phyloP scores from a whole-genome alignment of 2,329 filamentous ascomycete species.

The Blastomyces silverae region DNA sequence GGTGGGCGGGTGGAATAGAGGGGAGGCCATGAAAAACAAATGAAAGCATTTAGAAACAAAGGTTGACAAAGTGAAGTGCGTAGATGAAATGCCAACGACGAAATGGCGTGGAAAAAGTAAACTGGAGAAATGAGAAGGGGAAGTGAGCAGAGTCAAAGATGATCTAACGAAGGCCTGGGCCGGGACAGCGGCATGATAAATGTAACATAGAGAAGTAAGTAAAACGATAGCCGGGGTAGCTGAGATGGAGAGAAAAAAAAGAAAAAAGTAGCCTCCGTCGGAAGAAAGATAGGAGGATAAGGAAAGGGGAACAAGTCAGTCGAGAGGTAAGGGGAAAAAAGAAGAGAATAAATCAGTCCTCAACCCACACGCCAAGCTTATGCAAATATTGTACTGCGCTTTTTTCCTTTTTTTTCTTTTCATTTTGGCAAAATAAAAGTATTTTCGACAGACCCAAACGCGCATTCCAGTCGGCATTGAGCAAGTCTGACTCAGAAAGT shows the following conservation, averaged over 20 bases:
- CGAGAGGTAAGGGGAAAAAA: neutral
- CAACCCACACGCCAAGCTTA: slow-evolving; percentile 7
- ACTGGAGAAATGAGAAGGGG: neutral
- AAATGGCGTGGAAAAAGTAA: neutral
- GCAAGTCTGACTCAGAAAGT: neutral
- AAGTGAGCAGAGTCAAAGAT: neutral
- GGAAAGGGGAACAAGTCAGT: neutral
- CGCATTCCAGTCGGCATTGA: neutral
- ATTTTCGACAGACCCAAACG: neutral
- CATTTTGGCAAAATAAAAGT: slow-evolving; percentile 2
- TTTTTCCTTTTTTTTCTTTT: slow-evolving; percentile 1
- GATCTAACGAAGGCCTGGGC: neutral
- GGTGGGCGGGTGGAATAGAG: slow-evolving; percentile 1
- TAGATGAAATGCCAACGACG: neutral
- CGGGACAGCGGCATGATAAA: neutral
- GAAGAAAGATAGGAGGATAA: slow-evolving; percentile 1
- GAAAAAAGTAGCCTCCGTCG: neutral
- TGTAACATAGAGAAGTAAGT: neutral
- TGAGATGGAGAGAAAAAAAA: neutral
- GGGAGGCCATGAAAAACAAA: neutral
- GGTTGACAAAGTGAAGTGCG: neutral
- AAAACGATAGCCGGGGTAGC: neutral
- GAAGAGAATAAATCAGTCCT: neutral
- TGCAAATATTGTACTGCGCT: slow-evolving; percentile 6
- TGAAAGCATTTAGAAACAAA: neutral